Evolutionary conservation across 2,329 filamentous ascomycete species (phyloP), one percentile per base, ranked within the genome.

Genomic region (Penicillium hordei): DNA sequence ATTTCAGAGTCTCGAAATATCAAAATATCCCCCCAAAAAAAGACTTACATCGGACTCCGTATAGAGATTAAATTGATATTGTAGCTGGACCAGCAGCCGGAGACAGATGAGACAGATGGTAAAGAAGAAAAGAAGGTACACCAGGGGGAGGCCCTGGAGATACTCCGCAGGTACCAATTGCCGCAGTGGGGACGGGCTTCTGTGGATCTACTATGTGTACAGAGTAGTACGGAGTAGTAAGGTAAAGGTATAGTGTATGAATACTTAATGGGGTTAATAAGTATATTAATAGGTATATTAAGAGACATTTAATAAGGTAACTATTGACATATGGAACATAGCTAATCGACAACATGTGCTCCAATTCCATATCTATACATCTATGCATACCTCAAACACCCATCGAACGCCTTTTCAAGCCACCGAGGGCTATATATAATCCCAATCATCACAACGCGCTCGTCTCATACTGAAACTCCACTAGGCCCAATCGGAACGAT

Each of bases 391-490:
- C 27, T 46, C 45, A 48, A 48, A 34, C 45, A 36, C 45, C 31
- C 4, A 45, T 12, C 7, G 31, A 50, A 50, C 48, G 48, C 48
- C 48, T 40, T 40, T 21, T 13, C 12, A 50, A 50, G 48, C 48
- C 48, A 49, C 48, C 33, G 25, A 48, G 45, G 15, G 12, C 48
- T 8, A 21, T 21, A 29, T 17, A 39, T 39, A 29, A 39, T 27
- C 43, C 43, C 39, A 53, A 44, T 55, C 46, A 42, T 36, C 48
- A 52, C 43, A 54, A 39, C 46, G 45, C 39, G 33, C 23, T 36
- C 48, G 63, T 66, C 62, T 64, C 60, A 66, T 50, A 48, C 48
- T 65, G 63, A 67, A 67, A 65, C 63, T 36, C 40, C 31, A 49
- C 63, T 66, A 65, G 52, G 5, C 62, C 56, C 12, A 19, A 40